Base-by-base conservation (phyloP, 176 grass and related monocot species). In the Oryza longistaminata region DNA sequence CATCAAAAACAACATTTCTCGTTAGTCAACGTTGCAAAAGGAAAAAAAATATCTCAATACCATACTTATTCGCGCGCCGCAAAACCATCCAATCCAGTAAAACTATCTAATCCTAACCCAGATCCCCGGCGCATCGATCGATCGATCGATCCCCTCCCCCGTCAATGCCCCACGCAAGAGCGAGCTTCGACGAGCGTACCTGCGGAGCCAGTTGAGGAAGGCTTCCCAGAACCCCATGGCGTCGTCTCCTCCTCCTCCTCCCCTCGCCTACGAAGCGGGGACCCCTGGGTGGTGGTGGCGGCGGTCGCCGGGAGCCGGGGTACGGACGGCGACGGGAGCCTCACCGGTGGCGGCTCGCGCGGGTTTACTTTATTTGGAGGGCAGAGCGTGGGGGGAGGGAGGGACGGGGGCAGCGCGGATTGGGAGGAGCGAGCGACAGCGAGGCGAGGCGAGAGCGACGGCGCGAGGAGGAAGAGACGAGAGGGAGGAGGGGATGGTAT, bases 131-230 rank as follows among this genome's bases (percentile, higher is more conserved):
- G n/a, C 62, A 78, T 40, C 42, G 2, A 43, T 39, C 35, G 19
- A 79, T 40, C 35, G 9, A 53, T 9, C 66, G 34, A 35, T 35
- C 34, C 68, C 66, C 72, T 2, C 4, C 37, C 34, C 79, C 73
- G 19, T 29, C 84, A 90, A 88, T 81, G 83, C 82, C 14, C 78
- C 29, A 14, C 1, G 21, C 19, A 17, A 11, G 21, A 9, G 50
- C 52, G 21, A 31, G 14, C 71, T 35, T 17, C 5, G n/a, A 0
- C 1, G 19, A 33, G 11, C 78, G 43, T 46, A 99, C 96, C 96
- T 94, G 81, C 96, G 90, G 55, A 99, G 91, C 93, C 96, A 99
- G 88, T 96, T 96, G 91, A 99, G 96, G 86, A 98, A 96, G 79
- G 93, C 91, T 79, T 99, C 96, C 91, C 91, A 99, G 82, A 95